Conservation (phyloP, 148 eudicot species). For the Pouteria glomerata region DNA sequence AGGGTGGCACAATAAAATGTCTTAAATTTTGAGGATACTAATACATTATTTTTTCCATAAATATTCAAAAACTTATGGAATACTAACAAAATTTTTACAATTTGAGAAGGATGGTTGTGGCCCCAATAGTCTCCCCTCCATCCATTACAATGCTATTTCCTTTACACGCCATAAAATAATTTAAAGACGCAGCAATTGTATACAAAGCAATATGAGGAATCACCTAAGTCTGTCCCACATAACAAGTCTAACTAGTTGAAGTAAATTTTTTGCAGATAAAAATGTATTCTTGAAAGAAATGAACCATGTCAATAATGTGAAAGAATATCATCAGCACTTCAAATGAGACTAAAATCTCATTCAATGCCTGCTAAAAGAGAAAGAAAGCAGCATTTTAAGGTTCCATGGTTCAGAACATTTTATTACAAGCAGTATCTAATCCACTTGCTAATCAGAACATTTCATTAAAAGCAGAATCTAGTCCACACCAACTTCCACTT, state of each 20-base stretch:
- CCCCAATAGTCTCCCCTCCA: too few species aligned
- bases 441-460: neutral
- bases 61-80: too few species aligned
- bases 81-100: too few species aligned
- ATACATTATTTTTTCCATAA: too few species aligned
- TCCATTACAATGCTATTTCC: too few species aligned
- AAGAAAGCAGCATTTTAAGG: conserved; percentile 2
- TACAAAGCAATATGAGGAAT: too few species aligned
- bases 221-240: too few species aligned
- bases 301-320: neutral
- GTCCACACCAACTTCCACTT: neutral
- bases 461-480: neutral
- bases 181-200: too few species aligned
- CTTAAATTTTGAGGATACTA: too few species aligned
- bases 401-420: neutral
- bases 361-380: neutral
- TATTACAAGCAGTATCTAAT: neutral
- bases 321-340: neutral
- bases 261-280: neutral
- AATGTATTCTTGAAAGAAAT: neutral
- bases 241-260: neutral
- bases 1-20: too few species aligned
- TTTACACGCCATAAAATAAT: too few species aligned
- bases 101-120: too few species aligned
- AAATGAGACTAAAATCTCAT: neutral